Conservation (phyloP, 129 eudicot genomes). For the Artemisia argyi region DNA sequence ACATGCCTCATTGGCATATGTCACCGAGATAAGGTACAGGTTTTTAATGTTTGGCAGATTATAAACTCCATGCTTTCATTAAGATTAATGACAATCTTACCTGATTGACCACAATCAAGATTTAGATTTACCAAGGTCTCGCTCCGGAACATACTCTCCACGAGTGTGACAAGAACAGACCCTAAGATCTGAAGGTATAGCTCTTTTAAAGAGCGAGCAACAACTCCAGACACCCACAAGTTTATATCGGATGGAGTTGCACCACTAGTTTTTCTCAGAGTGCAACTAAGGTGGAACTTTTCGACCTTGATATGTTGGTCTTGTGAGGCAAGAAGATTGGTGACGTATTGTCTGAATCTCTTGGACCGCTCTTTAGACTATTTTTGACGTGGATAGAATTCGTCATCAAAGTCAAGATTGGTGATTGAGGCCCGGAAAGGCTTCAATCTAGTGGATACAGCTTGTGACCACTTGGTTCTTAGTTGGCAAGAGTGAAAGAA, state of each 20-base stretch:
- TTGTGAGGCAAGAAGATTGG: background rate
- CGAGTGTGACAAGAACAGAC: background rate
- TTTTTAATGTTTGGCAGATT: background rate
- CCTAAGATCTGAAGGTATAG: background rate
- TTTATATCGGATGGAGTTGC: background rate
- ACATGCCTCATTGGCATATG: background rate
- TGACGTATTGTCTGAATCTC: background rate
- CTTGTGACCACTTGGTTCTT: background rate
- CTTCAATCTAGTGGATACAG: background rate
- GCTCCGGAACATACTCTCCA: background rate
- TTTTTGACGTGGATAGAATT: background rate
- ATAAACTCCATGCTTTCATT: background rate
- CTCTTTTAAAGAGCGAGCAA: background rate
- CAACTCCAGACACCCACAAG: background rate
- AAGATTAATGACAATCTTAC: background rate
- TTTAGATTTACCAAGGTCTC: background rate
- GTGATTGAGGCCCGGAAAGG: background rate
- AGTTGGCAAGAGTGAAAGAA: background rate
- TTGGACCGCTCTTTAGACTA: background rate
- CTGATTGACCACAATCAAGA: background rate
- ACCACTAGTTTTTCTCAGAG: background rate
- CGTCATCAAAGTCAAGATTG: background rate
- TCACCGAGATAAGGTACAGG: background rate
- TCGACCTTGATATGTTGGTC: background rate
- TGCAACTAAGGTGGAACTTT: constrained; percentile 1